Percentiles rank a stretch among this genome's conserved stretches.
Conservation (phyloP, 1,284 basidiomycete species). For the Lignosus rhinocerotis region DNA sequence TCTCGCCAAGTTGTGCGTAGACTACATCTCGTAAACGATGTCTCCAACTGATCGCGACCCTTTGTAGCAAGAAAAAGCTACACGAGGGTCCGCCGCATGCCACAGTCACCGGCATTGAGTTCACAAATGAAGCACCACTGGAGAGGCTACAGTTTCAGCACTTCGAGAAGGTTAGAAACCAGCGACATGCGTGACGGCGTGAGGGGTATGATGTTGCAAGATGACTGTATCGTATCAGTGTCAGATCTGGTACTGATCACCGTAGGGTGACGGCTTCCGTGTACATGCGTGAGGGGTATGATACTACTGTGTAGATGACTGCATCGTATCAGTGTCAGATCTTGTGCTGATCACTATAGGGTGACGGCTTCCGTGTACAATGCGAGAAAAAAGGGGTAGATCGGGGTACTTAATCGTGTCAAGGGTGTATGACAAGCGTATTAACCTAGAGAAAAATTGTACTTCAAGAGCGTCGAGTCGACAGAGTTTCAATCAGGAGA, state of each 20-base stretch:
- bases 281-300: neutral
- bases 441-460: too few species aligned
- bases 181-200: too few species aligned
- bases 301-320: neutral
- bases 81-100: slow-evolving; percentile 27
- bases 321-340: too few species aligned
- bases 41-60: neutral
- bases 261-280: too few species aligned
- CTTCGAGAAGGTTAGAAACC: slow-evolving; percentile 25
- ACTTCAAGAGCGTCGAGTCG: neutral
- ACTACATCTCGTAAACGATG: neutral
- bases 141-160: slow-evolving; percentile 25
- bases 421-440: too few species aligned
- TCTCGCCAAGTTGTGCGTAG: slow-evolving; percentile 28
- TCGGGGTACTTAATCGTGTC: too few species aligned
- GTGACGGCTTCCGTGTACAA: too few species aligned
- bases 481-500: neutral
- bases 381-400: too few species aligned
- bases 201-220: neutral
- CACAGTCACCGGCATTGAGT: slow-evolving; percentile 23
- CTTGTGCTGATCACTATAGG: too few species aligned
- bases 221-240: neutral
- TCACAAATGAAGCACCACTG: slow-evolving; percentile 25
- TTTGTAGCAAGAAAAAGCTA: slow-evolving; percentile 27
- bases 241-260: too few species aligned